Conservation (phyloP, 129 eudicot genomes). For the Flaveria linearis region DNA sequence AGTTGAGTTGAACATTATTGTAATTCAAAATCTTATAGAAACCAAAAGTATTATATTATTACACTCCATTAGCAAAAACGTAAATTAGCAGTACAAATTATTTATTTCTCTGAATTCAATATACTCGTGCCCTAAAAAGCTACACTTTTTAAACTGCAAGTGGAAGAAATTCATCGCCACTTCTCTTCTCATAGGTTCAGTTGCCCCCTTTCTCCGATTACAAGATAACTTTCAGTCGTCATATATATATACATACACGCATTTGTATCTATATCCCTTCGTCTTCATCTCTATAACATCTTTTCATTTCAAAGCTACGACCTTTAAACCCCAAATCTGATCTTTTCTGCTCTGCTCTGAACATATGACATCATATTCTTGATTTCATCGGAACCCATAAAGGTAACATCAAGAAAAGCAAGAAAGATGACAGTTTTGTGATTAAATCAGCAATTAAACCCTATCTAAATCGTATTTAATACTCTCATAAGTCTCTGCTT, state of each 20-base stretch:
- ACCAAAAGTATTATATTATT: neutral
- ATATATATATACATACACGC: constrained; percentile 32
- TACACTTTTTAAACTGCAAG: constrained; percentile 35
- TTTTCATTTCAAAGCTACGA: neutral
- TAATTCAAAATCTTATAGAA: no score
- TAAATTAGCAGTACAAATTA: neutral
- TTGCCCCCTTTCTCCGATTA: constrained; percentile 25
- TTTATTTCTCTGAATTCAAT: constrained; percentile 31
- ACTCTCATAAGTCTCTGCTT: constrained; percentile 19
- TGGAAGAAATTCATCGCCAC: constrained; percentile 27
- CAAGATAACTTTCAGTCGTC: constrained; percentile 11
- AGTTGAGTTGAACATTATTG: neutral
- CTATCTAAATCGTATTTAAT: constrained; percentile 25
- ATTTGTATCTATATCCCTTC: constrained; percentile 20
- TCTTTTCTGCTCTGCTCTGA: constrained; percentile 17
- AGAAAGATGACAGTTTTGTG: constrained; percentile 26
- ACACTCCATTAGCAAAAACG: neutral
- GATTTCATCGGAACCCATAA: constrained; percentile 38
- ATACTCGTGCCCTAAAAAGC: constrained; percentile 38
- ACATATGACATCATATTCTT: constrained; percentile 34
- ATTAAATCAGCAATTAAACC: constrained; percentile 24
- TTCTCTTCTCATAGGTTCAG: constrained; percentile 26
- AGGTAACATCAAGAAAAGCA: constrained; percentile 38
- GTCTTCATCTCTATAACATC: constrained; percentile 12
- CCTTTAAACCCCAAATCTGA: constrained; percentile 22